phyloP scores from a whole-genome alignment of 2,329 filamentous ascomycete species.

The Chaetothyriales sp. region DNA sequence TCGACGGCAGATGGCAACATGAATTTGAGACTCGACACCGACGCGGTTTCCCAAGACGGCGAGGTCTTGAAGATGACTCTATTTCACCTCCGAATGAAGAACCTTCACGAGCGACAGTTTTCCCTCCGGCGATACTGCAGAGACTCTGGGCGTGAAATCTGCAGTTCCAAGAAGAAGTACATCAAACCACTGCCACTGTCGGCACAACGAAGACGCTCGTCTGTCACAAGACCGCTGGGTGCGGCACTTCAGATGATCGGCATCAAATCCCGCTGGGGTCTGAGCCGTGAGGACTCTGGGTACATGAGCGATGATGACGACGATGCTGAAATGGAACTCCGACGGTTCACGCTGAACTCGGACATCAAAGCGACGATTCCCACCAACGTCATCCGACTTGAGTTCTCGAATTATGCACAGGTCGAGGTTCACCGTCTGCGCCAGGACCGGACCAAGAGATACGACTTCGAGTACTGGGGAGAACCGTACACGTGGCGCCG shows the following conservation, averaged over 20 bases:
- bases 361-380: slow-evolving; percentile 23
- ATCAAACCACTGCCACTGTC: slow-evolving; percentile 26
- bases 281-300: slow-evolving; percentile 44
- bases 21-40: slow-evolving; percentile 80
- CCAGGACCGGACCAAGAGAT: slow-evolving; percentile 54
- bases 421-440: slow-evolving; percentile 58
- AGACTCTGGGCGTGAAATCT: slow-evolving; percentile 84
- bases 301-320: slow-evolving; percentile 36
- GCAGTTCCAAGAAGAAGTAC: slow-evolving; percentile 62
- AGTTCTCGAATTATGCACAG: slow-evolving; percentile 95
- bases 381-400: slow-evolving; percentile 70
- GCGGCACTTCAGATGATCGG: slow-evolving; percentile 42
- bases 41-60: slow-evolving; percentile 43
- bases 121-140: slow-evolving; percentile 83
- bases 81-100: slow-evolving; percentile 91
- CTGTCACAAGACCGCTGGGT: slow-evolving; percentile 44
- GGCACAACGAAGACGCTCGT: slow-evolving; percentile 31
- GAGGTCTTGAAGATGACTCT: slow-evolving; percentile 55
- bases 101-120: slow-evolving; percentile 72
- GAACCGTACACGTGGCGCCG: slow-evolving; percentile 72
- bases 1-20: slow-evolving; percentile 84
- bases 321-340: slow-evolving; percentile 17
- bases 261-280: slow-evolving; percentile 34
- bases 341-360: slow-evolving; percentile 7
- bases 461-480: slow-evolving; percentile 92